phyloP scores from a whole-genome alignment of 2,329 filamentous ascomycete genomes.

The Hypoxylon sp. region DNA sequence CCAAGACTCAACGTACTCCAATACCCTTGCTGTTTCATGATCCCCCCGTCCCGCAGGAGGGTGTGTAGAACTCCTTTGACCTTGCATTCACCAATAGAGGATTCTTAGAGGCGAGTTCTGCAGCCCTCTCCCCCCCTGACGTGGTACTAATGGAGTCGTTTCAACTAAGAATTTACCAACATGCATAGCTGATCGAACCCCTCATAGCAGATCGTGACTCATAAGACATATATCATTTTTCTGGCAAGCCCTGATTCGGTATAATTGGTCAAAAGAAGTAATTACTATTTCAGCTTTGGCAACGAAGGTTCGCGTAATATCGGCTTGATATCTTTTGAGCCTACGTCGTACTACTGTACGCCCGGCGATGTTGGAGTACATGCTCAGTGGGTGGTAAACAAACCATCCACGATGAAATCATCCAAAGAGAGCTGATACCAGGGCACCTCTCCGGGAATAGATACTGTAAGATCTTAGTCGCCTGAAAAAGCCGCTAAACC shows the following conservation, averaged over 20 bases:
- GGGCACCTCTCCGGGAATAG: conserved; percentile 17
- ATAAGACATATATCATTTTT: conserved; percentile 7
- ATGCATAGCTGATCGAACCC: conserved; percentile 25
- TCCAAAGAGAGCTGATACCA: conserved; percentile 28
- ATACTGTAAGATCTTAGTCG: conserved; percentile 29
- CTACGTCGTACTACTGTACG: conserved; percentile 3
- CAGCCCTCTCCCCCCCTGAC: conserved; percentile 18
- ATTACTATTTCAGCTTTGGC: conserved; percentile 5
- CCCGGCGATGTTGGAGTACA: conserved; percentile 4
- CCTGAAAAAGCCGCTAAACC: conserved; percentile 2
- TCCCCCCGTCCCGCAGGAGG: conserved; percentile 33
- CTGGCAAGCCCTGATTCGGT: neutral
- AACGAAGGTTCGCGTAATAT: conserved; percentile 12
- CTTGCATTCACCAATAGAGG: conserved; percentile 31
- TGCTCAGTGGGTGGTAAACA: neutral
- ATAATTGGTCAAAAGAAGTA: conserved; percentile 1
- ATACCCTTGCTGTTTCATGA: conserved; percentile 41
- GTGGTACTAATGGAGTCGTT: conserved; percentile 19
- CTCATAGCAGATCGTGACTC: conserved; percentile 6
- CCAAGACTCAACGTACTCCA: conserved; percentile 13
- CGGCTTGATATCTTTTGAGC: conserved; percentile 9
- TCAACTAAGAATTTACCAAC: conserved; percentile 20
- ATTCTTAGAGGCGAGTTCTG: conserved; percentile 17
- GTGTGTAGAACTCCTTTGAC: conserved; percentile 37
- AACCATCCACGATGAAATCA: neutral